These are phyloP conservation scores for Fusarium redolens DNA, from an alignment of 2,329 filamentous ascomycete genomes.

Conservation along the genomic window DNA sequence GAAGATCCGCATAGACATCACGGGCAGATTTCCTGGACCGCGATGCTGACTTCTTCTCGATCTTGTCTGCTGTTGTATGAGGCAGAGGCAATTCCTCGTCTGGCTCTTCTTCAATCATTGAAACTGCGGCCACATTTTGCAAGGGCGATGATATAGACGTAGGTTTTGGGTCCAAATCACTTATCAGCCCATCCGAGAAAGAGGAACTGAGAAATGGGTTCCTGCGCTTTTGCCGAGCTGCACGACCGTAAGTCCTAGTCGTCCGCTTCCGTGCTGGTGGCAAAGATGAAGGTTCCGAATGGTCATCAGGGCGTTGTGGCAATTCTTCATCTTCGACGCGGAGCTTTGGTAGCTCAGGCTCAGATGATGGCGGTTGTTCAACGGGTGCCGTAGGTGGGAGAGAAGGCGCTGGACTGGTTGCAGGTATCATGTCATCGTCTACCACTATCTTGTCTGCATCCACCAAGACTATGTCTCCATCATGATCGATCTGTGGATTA, in stretches of 20 bases:
- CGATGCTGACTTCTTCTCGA: background rate
- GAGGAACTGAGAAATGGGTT: constrained; percentile 49
- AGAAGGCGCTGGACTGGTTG: constrained; percentile 52
- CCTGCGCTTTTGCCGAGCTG: constrained; percentile 29
- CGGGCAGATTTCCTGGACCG: constrained; percentile 26
- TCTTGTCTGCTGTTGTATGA: background rate
- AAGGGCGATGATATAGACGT: constrained; percentile 27
- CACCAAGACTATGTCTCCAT: constrained; percentile 14
- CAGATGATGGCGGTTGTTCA: constrained; percentile 40
- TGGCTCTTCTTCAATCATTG: constrained; percentile 21
- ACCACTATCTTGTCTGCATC: constrained; percentile 27
- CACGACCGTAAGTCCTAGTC: constrained; percentile 40
- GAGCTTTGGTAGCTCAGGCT: constrained; percentile 51
- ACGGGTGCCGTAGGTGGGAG: constrained; percentile 41
- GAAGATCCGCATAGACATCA: constrained; percentile 28
- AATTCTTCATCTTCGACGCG: constrained; percentile 36
- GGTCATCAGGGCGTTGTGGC: constrained; percentile 11
- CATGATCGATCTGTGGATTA: constrained; percentile 14
- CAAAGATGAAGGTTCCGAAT: constrained; percentile 46
- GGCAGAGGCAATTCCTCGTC: background rate
- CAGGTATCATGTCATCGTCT: constrained; percentile 54
- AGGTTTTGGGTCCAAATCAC: constrained; percentile 21
- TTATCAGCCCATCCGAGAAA: constrained; percentile 39
- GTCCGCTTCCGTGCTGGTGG: constrained; percentile 38
- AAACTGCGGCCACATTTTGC: constrained; percentile 5